Percentiles rank a stretch among this genome's conserved stretches.
Conservation (phyloP, 2,329 filamentous ascomycete genomes). For the Exophiala sp. region DNA sequence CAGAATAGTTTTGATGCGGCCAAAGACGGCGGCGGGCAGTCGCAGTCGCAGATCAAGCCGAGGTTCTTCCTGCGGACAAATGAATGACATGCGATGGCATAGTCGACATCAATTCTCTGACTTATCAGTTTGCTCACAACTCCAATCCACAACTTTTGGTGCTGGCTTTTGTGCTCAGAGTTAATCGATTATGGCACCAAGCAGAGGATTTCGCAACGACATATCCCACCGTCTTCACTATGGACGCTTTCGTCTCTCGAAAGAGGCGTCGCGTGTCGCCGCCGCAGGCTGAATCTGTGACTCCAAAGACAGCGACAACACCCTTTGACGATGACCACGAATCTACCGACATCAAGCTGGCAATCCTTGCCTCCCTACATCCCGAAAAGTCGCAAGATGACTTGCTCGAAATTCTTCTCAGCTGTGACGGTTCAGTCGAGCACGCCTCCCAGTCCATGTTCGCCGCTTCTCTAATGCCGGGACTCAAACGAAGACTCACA, state of each 20-base stretch:
- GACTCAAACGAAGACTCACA: constrained; percentile 37
- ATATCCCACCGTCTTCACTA: constrained; percentile 26
- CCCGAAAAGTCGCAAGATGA: constrained; percentile 60
- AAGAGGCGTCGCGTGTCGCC: constrained; percentile 34
- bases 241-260: constrained; percentile 41
- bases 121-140: constrained; percentile 7
- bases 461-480: constrained; percentile 19
- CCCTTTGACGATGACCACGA: constrained; percentile 56
- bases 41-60: not conserved
- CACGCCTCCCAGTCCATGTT: constrained; percentile 58
- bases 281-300: constrained; percentile 5
- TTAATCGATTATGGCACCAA: constrained; percentile 24
- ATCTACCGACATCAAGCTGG: constrained; percentile 85
- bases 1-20: too few relatives aligned
- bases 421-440: constrained; percentile 72
- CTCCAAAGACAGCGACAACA: not conserved
- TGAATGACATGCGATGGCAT: not conserved
- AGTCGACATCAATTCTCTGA: not conserved
- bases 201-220: constrained; percentile 13
- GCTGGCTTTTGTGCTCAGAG: not conserved
- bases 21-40: too few relatives aligned
- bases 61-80: not conserved
- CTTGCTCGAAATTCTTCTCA: constrained; percentile 74
- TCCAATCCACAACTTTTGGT: not conserved
- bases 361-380: constrained; percentile 74